Evolutionary conservation across 2,329 filamentous ascomycete species (phyloP), one percentile per base, ranked within the genome.

Genomic region (Helotiales sp.): DNA sequence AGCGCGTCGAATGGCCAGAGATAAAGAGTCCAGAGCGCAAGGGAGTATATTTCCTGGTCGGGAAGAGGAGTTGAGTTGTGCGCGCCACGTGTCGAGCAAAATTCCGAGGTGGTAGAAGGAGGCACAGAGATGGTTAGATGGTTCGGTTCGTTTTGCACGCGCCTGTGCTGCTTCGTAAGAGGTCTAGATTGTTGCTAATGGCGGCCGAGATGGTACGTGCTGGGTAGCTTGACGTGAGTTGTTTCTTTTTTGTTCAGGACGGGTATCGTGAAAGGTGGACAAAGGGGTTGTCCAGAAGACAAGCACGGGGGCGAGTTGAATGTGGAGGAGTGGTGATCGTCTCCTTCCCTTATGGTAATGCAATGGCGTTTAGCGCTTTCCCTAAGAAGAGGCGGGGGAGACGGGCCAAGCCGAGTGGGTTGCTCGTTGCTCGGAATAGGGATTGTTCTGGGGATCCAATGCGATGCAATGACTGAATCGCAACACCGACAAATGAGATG

Each of bases 381-480:
- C 15, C 30, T 34, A 32, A 15, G 57, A 28, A 37, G 28, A 22
- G 57, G 57, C n/a, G 40, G 24, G 57, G n/a, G 28, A 28, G 26
- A 24, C 57, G 57, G 57, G 20, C 57, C 57, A 60, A 60, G 37
- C 57, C 57, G 57, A 60, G 34, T 45, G 37, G 34, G 37, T 26
- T 40, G 45, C n/a, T n/a, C 6, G 45, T 6, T 49, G 49, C 24
- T 52, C 49, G 49, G 49, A 26, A 52, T 52, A 52, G 45, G n/a
- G 45, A 11, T 47, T 20, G n/a, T 22, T 11, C n/a, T 24, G 45
- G 45, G 45, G 20, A n/a, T 8, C 5, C 3, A 43, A 43, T 43
- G 11, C 13, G 20, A 7, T 10, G 20, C 4, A 26, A 26, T 15
- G 45, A 26, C 24, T 28, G 49, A 52, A 30, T 52, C 49, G 26